Conservation (phyloP, 1,139 yeast genomes). For the Saccharomycopsis crataegensis region DNA sequence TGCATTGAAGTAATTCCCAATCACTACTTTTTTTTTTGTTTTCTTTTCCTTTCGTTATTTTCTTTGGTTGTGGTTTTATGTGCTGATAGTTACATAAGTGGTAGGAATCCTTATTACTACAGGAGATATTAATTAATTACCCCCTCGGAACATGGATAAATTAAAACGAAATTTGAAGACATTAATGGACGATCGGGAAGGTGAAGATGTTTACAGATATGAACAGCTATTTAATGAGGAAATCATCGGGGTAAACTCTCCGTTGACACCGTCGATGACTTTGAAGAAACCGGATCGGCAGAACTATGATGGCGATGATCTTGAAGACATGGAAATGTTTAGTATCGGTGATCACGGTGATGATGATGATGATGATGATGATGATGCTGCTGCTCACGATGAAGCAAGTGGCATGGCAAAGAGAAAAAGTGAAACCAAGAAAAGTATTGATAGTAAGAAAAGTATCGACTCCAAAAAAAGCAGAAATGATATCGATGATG, state of each 20-base stretch:
- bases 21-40: too few relatives aligned
- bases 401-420: neutral
- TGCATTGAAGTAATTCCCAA: too few relatives aligned
- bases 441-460: neutral
- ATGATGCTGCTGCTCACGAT: neutral
- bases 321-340: neutral
- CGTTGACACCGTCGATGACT: conserved; percentile 4
- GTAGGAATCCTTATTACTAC: too few relatives aligned
- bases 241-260: conserved; percentile 13
- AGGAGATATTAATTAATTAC: too few relatives aligned
- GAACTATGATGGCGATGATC: too few relatives aligned
- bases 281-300: neutral
- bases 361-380: neutral
- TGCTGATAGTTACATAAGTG: too few relatives aligned
- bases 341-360: neutral
- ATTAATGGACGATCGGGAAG: neutral
- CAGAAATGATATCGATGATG: too few relatives aligned
- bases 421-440: neutral
- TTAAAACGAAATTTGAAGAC: too few relatives aligned
- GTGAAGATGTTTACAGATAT: conserved; percentile 9
- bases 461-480: neutral
- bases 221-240: conserved; percentile 17
- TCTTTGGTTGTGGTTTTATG: too few relatives aligned
- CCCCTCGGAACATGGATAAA: too few relatives aligned
- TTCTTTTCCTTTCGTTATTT: too few relatives aligned